phyloP scores from a whole-genome alignment of 2,329 filamentous ascomycete species.

The Botryotinia convoluta region DNA sequence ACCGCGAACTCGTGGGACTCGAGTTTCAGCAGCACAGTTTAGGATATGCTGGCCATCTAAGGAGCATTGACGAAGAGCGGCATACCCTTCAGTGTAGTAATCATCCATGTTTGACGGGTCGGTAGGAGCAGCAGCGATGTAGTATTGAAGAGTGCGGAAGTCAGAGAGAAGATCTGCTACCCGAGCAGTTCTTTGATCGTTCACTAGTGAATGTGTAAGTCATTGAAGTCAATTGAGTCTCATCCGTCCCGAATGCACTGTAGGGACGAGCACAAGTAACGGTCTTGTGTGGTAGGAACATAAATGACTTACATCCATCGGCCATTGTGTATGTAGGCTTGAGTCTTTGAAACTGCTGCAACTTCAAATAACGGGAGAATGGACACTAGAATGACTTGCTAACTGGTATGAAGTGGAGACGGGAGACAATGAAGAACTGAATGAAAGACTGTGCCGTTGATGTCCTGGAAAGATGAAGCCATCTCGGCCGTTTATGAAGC shows the following conservation, averaged over 20 bases:
- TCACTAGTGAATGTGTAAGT: constrained; percentile 45
- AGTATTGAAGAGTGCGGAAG: constrained; percentile 60
- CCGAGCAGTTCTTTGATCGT: constrained; percentile 56
- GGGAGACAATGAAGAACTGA: constrained; percentile 22
- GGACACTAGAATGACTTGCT: constrained; percentile 9
- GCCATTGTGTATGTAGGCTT: constrained; percentile 31
- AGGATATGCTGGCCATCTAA: constrained; percentile 63
- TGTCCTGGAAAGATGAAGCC: constrained; percentile 25
- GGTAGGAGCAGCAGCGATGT: constrained; percentile 56
- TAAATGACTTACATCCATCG: constrained; percentile 37
- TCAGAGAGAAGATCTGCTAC: constrained; percentile 62
- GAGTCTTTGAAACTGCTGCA: constrained; percentile 12
- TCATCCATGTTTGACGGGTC: constrained; percentile 56
- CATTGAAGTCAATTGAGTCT: not conserved
- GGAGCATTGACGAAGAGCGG: constrained; percentile 58
- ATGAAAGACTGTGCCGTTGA: constrained; percentile 23
- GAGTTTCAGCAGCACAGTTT: constrained; percentile 61
- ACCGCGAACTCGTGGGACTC: constrained; percentile 52
- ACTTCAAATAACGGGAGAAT: constrained; percentile 18
- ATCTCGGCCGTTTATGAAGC: constrained; percentile 33
- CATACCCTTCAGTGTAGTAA: constrained; percentile 63
- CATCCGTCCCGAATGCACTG: constrained; percentile 6
- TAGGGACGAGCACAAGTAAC: constrained; percentile 16
- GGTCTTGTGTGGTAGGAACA: constrained; percentile 15
- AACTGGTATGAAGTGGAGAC: constrained; percentile 1